Evolutionary conservation across 1,284 basidiomycete genomes (phyloP), one percentile per base, ranked within the genome.

Genomic region (Xerocomus amazonicus): DNA sequence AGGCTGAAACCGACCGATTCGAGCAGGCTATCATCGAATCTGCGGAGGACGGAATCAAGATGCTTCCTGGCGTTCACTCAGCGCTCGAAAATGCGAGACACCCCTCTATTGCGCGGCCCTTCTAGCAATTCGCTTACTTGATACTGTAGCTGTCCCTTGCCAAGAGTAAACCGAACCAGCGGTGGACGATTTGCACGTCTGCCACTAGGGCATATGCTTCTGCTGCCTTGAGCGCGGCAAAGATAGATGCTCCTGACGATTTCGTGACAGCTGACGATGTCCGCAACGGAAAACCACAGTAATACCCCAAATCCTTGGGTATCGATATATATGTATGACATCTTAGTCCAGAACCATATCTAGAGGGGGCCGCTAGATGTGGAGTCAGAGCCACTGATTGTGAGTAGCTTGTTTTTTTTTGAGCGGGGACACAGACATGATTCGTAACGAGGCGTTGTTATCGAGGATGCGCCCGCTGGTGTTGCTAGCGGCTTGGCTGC

Each of bases 401-500:
- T 80, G 47, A 53, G 76, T 64, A 10, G 27, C 45, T 19, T 39
- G 17, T 26, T 16, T 35, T 31, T 35, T 31, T 49, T 8, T 28
- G 45, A 39, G 14, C 13, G 29, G 33, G 37, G 42, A 43, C 47
- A 41, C 47, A 36, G 33, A 39, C 43, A 45, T 29, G 54, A 53
- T 39, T 56, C 40, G 54, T 37, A 12, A 44, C 17, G 19, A 87
- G 84, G 83, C 57, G 73, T 94, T 46, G 91, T 94, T 9, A 77
- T 94, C 36, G 92, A 94, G 66, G 92, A 95, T 70, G 90, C 92
- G 1, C 92, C 91, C 1, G 79, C 79, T 7, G 92, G 91, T 13
- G 74, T 94, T 50, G 73, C 71, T 38, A 84, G 87, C 48, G 91
- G 91, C 9, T 74, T 80, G 29, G 80, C 84, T 0, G 88, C 90